Evolutionary conservation across 2,329 filamentous ascomycete genomes (phyloP), one percentile per base, ranked within the genome.

Genomic region (Penicillium janthinellum): DNA sequence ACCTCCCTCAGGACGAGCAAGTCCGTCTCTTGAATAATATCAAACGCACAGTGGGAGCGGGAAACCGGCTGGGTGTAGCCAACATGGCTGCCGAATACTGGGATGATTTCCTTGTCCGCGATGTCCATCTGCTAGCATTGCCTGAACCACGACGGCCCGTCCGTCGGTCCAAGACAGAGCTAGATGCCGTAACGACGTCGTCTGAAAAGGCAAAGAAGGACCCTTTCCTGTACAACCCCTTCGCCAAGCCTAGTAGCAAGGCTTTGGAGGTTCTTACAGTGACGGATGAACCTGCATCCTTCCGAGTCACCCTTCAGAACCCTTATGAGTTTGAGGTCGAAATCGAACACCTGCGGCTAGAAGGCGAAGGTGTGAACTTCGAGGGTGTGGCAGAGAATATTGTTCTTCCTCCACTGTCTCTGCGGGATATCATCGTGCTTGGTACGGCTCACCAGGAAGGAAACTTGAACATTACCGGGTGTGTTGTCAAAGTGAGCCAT

Each of bases 211-310:
- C 76, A 58, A 68, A 78, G 56, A 78, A 83, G 64, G 92, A 95
- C 62, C 95, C 95, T 0, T 96, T 99, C 68, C 90, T 99, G 58
- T 96, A 98, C 73, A 97, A 97, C 70, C 92, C 95, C 0, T 98
- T 97, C 70, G 78, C 92, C 20, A 92, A 92, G 75, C 72, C 88
- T 54, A 83, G 83, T 25, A 80, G 79, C 17, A 78, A 75, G 25
- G 80, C 82, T 1, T 80, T 84, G 12, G 87, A 92, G 59, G 84
- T 83, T 58, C 84, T 92, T 0, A 81, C 97, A 34, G 90, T 98
- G 20, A 88, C 91, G 4, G 88, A 88, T 15, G 93, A 98, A 74
- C 78, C 85, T 59, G 88, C 90, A 2, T 87, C 84, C 4, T 96
- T 97, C 75, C 85, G 86, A 66, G 84, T 98, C 34, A 92, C 90